A percentile compares a stretch with the other conserved stretches of the same genome.
phyloP scores from a whole-genome alignment of 1,139 yeast species.

The Protomyces lactucae-debilis region DNA sequence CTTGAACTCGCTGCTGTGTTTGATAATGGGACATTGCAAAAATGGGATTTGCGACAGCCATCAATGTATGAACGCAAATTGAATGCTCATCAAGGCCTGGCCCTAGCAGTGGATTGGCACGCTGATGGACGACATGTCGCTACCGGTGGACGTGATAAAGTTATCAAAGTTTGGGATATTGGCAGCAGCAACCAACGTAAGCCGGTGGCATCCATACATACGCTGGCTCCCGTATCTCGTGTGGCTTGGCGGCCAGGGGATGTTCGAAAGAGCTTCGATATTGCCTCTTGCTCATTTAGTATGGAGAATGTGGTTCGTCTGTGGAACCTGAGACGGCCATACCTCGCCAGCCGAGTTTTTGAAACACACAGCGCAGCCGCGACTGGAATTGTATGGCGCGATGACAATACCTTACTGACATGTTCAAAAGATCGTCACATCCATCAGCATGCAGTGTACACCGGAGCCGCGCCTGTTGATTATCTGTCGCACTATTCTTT shows the following conservation, averaged over 20 bases:
- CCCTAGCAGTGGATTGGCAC: conserved; percentile 81
- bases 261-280: conserved; percentile 41
- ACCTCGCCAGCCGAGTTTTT: conserved; percentile 65
- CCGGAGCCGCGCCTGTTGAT: conserved; percentile 51
- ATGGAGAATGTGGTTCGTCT: conserved; percentile 71
- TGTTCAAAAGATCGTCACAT: conserved; percentile 52
- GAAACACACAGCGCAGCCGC: conserved; percentile 50
- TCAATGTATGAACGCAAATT: conserved; percentile 55
- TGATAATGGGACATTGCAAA: conserved; percentile 81
- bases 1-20: conserved; percentile 64
- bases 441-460: conserved; percentile 53
- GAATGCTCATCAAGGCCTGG: conserved; percentile 90
- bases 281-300: conserved; percentile 66
- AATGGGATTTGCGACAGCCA: conserved; percentile 69
- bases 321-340: conserved; percentile 68
- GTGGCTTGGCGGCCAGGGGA: conserved; percentile 58
- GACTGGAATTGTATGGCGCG: conserved; percentile 50
- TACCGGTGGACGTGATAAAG: conserved; percentile 90
- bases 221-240: conserved; percentile 72
- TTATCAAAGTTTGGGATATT: conserved; percentile 74
- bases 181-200: conserved; percentile 42
- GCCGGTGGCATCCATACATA: conserved; percentile 68
- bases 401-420: conserved; percentile 50
- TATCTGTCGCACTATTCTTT: conserved; percentile 51
- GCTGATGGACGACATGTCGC: conserved; percentile 75